A percentile compares a stretch with the other conserved stretches of the same genome.
phyloP scores from a whole-genome alignment of 2,329 filamentous ascomycete genomes.

The Ascocoryne sarcoides region DNA sequence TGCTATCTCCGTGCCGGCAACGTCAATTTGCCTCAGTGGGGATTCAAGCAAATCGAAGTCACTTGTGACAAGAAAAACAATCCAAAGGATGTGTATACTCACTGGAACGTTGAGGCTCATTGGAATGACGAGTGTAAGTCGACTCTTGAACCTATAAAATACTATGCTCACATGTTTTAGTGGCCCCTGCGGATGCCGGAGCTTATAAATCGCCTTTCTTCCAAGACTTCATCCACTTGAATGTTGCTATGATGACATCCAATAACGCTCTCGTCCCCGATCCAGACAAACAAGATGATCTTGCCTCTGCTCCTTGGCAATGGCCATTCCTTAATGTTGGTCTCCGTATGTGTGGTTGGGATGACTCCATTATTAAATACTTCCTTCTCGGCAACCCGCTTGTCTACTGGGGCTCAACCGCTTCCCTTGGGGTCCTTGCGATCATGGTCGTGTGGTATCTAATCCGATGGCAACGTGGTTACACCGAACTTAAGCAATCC shows the following conservation, averaged over 20 bases:
- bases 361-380: constrained; percentile 91
- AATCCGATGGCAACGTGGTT: constrained; percentile 93
- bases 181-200: constrained; percentile 80
- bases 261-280: constrained; percentile 98
- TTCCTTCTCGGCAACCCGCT: constrained; percentile 95
- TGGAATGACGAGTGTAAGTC: constrained; percentile 82
- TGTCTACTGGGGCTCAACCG: constrained; percentile 91
- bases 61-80: constrained; percentile 92
- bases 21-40: constrained; percentile 95
- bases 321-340: constrained; percentile 95
- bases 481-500: constrained; percentile 64
- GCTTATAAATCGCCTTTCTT: constrained; percentile 96
- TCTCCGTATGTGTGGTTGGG: constrained; percentile 98
- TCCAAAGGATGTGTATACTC: constrained; percentile 85
- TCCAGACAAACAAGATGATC: constrained; percentile 96
- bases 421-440: constrained; percentile 63
- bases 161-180: constrained; percentile 34
- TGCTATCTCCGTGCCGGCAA: constrained; percentile 96
- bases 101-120: constrained; percentile 98
- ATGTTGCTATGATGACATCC: constrained; percentile 99
- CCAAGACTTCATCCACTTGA: constrained; percentile 94
- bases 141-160: not conserved
- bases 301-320: constrained; percentile 96
- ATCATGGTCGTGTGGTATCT: constrained; percentile 74
- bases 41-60: constrained; percentile 98